phyloP scores from a whole-genome alignment of 1,284 basidiomycete species.

The Marasmius sp. region DNA sequence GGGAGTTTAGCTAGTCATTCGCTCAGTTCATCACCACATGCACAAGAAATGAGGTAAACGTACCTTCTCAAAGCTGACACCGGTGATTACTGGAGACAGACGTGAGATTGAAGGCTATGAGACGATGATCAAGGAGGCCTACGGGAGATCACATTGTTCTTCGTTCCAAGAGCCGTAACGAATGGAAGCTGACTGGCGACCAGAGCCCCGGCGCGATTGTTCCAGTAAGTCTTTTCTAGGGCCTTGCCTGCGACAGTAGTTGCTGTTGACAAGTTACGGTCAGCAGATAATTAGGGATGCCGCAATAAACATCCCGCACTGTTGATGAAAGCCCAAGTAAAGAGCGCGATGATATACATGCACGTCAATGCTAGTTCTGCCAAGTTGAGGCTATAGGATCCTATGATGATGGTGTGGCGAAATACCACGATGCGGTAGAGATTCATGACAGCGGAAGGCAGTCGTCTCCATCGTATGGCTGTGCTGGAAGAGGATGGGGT shows the following conservation, averaged over 20 bases:
- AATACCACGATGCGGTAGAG: slow-evolving; percentile 48
- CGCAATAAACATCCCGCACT: slow-evolving; percentile 32
- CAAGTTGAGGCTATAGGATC: slow-evolving; percentile 43
- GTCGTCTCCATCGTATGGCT: slow-evolving; percentile 21
- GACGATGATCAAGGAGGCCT: slow-evolving; percentile 20
- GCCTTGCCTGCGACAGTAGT: slow-evolving; percentile 32
- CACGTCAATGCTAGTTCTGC: slow-evolving; percentile 46
- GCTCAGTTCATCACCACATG: background rate
- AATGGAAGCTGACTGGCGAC: slow-evolving; percentile 59
- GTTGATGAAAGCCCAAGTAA: slow-evolving; percentile 49
- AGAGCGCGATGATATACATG: slow-evolving; percentile 44
- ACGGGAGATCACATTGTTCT: slow-evolving; percentile 65
- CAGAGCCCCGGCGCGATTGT: slow-evolving; percentile 48
- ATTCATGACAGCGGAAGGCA: slow-evolving; percentile 41
- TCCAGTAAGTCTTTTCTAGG: slow-evolving; percentile 41
- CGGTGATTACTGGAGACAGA: slow-evolving; percentile 47
- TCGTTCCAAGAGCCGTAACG: slow-evolving; percentile 61
- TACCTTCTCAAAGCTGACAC: slow-evolving; percentile 60
- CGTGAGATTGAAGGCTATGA: background rate
- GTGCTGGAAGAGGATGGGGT: slow-evolving; percentile 5
- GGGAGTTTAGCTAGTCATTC: slow-evolving; percentile 40
- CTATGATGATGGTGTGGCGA: slow-evolving; percentile 43
- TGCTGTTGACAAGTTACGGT: slow-evolving; percentile 26
- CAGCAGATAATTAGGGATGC: background rate
- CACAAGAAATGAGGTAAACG: background rate